Base-by-base conservation (phyloP, 768 basidiomycete genomes). In the Xanthoconium purpureum region DNA sequence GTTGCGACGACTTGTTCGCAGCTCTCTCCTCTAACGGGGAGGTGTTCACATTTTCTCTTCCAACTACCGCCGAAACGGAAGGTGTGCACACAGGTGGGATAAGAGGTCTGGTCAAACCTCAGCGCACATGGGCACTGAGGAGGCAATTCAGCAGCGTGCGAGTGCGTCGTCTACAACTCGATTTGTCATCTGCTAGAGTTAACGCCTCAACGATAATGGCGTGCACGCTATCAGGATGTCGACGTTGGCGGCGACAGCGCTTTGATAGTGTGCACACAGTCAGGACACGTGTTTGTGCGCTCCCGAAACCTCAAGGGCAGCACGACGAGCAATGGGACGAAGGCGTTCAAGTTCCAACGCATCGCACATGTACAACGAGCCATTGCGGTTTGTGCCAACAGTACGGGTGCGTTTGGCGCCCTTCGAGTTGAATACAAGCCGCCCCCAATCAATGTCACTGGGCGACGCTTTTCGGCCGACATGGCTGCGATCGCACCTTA, bases 231-330 rank as follows among this genome's bases (percentile, higher is more conserved):
- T 49, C 62, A 89, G 86, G 96, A 98, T 63, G 89, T 96, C 10
- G 94, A 93, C 0, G 77, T 98, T 14, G 92, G 93, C 18, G 77
- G 85, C 1, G 94, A 97, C 60, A 92, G 94, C 5, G 83, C 88
- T 15, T 82, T 97, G 65, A 87, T 97, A 66, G 80, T 98, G 45
- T 97, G 92, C 73, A 98, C 96, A 2, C 85, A 89, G 59, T 95
- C 96, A 5, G 96, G 96, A 0, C 94, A 98, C 63, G 94, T 96
- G 33, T 98, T 89, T 66, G 80, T 95, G 24, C 88, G 94, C 24
- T 79, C 84, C 18, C 82, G 92, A 29, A 83, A 74, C 55, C 57
- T 58, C 52, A 73, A 66, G 60, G 60, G 53, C 6, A 54, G 45
- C 20, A 50, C 52, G 67, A 69, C 57, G 50, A 64, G 63, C 28